Evolutionary conservation across 225 moss, liverwort and hornwort genomes (phyloP).

Genomic region (Pseudisothecium myosuroides): DNA sequence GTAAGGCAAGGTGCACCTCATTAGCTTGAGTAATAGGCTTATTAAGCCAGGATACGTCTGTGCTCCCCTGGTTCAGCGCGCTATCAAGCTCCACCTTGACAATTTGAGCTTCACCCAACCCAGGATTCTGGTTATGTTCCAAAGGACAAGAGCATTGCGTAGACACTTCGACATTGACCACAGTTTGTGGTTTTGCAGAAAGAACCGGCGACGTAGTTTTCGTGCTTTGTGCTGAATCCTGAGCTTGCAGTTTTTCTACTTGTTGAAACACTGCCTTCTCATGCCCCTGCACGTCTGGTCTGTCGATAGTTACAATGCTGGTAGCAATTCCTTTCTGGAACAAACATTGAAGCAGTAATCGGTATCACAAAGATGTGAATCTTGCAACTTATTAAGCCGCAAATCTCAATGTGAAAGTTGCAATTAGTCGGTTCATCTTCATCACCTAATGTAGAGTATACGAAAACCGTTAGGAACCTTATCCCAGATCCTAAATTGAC

Average conservation of each 20-base stretch:
- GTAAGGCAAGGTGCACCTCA: neutral
- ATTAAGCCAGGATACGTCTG: slow-evolving; percentile 1
- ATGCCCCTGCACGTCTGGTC: slow-evolving; percentile 1
- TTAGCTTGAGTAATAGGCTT: slow-evolving; percentile 17
- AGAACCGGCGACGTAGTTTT: neutral
- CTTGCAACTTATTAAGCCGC: neutral
- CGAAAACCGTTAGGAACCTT: neutral
- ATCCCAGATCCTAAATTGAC: neutral
- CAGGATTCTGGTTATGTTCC: neutral
- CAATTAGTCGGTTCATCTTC: neutral
- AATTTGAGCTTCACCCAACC: neutral
- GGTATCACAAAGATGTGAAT: neutral
- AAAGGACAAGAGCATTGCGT: neutral
- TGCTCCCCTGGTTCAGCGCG: neutral
- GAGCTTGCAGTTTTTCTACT: slow-evolving; percentile 21
- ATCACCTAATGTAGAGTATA: neutral
- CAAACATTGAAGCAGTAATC: neutral
- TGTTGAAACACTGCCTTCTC: slow-evolving; percentile 19
- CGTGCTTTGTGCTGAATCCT: slow-evolving; percentile 6
- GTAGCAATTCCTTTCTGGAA: neutral
- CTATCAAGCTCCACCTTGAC: slow-evolving; percentile 10
- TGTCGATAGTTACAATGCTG: neutral
- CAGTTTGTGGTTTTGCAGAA: neutral
- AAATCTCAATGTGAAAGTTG: neutral
- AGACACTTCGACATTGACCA: neutral